Base-by-base conservation (phyloP, 768 basidiomycete species). In the Dioszegia hungarica region DNA sequence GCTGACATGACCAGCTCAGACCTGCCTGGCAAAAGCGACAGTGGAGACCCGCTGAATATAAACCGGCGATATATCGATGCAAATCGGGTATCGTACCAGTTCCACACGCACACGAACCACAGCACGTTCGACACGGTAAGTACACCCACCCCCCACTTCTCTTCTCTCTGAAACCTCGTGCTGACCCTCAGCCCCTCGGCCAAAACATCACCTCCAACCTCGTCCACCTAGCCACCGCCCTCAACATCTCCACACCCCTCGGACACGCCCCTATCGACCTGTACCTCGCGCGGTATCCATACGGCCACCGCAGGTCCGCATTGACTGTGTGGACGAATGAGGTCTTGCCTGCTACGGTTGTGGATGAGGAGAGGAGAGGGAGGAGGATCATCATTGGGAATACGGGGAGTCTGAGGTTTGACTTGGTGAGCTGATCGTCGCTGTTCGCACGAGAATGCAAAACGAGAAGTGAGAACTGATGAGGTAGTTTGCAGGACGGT, bases 241-340 rank as follows among this genome's bases (percentile, higher is more conserved):
- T 87, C 67, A 81, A 90, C 66, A 77, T 95, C 28, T 77, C 78
- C 36, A 81, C 80, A 59, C 62, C 77, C 8, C 89, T 84, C 58
- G 90, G 90, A 5, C 83, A 78, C 27, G 85, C 89, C 0, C 90
- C 90, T 0, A 83, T 84, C 25, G 72, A 73, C 46, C 90, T 84
- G 72, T 87, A 83, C 54, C 75, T 89, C 41, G 79, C 75, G 49
- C 82, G 83, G 82, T 87, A 62, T 46, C 63, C 66, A 0, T 46
- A 52, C 33, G 65, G 67, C 8, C 63, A 72, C 17, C 50, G 60
- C 0, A 36, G 65, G 9, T 73, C 68, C 3, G 58, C 78, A 34
- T 52, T 75, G 25, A 69, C 73, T 20, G 68, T 73, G 36, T 66
- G 74, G 49, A 63, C 70, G 12, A 56, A 70, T 17, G 37, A 76